Percentiles rank a stretch among this genome's conserved stretches.
Conservation (phyloP, 306 rosid species). For the Acacia confusa region DNA sequence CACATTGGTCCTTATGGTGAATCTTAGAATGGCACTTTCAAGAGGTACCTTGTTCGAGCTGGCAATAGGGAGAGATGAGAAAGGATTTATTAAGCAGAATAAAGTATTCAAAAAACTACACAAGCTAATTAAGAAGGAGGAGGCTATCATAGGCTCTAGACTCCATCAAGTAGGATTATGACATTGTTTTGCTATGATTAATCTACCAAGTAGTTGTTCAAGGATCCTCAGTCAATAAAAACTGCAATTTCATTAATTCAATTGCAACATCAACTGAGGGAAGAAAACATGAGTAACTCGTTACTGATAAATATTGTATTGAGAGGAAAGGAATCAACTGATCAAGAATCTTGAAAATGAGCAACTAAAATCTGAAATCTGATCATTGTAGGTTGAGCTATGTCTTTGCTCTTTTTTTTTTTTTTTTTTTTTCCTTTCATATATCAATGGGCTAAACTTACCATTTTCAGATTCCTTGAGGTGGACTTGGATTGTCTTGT, state of each 20-base stretch:
- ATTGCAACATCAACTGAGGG: not conserved
- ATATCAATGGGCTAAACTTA: not conserved
- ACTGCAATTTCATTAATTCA: not conserved
- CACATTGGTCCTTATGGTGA: no score
- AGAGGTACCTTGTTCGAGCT: no score
- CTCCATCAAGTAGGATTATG: not conserved
- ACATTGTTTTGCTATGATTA: not conserved
- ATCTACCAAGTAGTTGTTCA: not conserved
- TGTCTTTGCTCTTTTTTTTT: not conserved
- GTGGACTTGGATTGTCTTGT: not conserved
- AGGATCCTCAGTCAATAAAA: not conserved
- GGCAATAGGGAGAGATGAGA: no score
- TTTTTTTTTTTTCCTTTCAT: no score
- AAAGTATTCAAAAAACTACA: not conserved
- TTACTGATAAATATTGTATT: not conserved
- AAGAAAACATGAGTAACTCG: not conserved
- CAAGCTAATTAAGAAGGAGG: not conserved
- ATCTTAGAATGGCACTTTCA: no score
- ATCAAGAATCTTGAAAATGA: not conserved
- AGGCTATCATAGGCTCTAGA: no score
- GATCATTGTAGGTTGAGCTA: not conserved
- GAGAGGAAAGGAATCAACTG: not conserved
- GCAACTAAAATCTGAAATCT: not conserved
- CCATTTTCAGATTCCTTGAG: not conserved
- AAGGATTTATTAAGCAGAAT: no score